Percentiles rank a stretch among this genome's conserved stretches.
Conservation (phyloP, 805 yeast genomes). For the Ogataea saltuana region DNA sequence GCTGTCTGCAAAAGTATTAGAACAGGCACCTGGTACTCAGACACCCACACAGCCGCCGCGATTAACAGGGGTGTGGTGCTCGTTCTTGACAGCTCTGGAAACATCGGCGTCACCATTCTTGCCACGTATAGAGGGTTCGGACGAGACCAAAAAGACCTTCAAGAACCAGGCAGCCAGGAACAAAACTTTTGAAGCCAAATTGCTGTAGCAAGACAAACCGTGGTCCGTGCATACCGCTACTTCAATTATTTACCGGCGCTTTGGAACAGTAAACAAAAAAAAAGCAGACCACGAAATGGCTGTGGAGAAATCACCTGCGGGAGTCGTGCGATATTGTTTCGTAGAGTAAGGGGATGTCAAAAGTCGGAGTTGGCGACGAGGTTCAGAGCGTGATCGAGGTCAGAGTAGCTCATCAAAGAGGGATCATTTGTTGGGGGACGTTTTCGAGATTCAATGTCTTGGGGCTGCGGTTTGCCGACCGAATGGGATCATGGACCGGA, state of each 20-base stretch:
- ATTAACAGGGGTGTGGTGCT: slow-evolving; percentile 3
- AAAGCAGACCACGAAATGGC: too few species aligned
- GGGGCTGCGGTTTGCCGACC: too few species aligned
- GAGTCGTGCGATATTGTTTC: too few species aligned
- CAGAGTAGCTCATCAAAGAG: too few species aligned
- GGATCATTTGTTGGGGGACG: too few species aligned
- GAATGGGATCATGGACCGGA: too few species aligned
- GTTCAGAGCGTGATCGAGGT: too few species aligned
- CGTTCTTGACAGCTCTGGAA: slow-evolving; percentile 7
- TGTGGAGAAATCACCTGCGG: too few species aligned
- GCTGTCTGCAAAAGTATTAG: not conserved
- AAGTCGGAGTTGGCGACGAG: too few species aligned
- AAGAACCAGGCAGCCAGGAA: slow-evolving; percentile 3
- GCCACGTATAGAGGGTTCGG: not conserved
- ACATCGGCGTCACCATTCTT: slow-evolving; percentile 6
- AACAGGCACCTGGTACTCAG: not conserved
- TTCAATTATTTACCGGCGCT: slow-evolving; percentile 4
- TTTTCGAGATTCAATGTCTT: too few species aligned
- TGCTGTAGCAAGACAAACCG: not conserved
- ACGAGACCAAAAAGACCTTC: not conserved
- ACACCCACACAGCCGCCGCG: slow-evolving; percentile 6
- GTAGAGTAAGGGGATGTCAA: too few species aligned
- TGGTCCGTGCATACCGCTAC: not conserved
- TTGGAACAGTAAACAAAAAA: slow-evolving; percentile 7
- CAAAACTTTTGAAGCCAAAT: not conserved